Percentiles rank a stretch among this genome's conserved stretches.
Evolutionary conservation across 768 basidiomycete species (phyloP).

Genomic region (Phlebiopsis gigantea): DNA sequence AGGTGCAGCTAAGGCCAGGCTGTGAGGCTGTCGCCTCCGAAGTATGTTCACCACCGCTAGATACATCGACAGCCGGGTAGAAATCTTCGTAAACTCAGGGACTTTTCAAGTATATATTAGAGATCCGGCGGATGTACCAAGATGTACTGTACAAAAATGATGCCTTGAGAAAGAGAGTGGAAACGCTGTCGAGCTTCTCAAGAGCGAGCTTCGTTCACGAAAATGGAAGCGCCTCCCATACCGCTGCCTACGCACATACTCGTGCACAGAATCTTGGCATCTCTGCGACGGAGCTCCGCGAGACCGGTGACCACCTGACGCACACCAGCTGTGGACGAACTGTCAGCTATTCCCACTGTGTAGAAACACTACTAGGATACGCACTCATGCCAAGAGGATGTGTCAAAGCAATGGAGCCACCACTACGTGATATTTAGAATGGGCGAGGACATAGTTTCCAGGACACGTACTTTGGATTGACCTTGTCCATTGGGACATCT

Average conservation of each 20-base stretch:
- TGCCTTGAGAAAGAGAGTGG: not conserved
- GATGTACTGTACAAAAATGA: not conserved
- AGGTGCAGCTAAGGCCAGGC: not conserved
- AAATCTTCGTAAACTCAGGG: too few relatives aligned
- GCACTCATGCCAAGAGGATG: constrained; percentile 84
- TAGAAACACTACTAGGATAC: constrained; percentile 18
- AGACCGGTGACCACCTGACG: constrained; percentile 89
- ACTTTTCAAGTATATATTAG: not conserved
- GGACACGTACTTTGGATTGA: constrained; percentile 73
- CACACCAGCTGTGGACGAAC: constrained; percentile 54
- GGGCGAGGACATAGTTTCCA: not conserved
- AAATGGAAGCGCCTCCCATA: constrained; percentile 82
- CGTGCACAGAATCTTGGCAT: constrained; percentile 70
- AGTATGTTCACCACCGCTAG: too few relatives aligned
- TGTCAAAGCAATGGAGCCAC: constrained; percentile 79
- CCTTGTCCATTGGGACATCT: constrained; percentile 67
- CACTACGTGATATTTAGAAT: constrained; percentile 36
- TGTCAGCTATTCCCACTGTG: too few relatives aligned
- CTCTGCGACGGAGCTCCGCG: constrained; percentile 67
- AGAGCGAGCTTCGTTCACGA: constrained; percentile 56
- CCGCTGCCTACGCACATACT: constrained; percentile 83
- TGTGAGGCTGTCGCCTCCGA: too few relatives aligned
- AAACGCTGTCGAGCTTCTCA: not conserved
- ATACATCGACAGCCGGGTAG: too few relatives aligned
- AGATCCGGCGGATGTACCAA: not conserved